Evolutionary conservation across 495 filamentous ascomycete species (phyloP).

Genomic region (Diplogelasinospora grovesii): DNA sequence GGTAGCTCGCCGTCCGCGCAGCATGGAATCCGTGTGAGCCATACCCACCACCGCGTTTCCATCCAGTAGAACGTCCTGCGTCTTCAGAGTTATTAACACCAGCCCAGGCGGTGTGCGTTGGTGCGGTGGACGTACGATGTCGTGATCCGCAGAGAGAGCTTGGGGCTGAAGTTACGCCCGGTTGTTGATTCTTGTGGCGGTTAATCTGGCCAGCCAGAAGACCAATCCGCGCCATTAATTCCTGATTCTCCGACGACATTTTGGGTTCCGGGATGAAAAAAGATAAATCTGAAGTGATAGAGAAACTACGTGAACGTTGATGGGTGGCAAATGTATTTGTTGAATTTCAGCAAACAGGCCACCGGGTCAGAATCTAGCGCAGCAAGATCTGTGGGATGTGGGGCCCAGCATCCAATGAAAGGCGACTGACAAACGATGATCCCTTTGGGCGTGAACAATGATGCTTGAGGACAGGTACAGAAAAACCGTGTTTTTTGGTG

Average conservation of each 20-base stretch:
- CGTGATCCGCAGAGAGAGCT: conserved; percentile 6
- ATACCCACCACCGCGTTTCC: conserved; percentile 28
- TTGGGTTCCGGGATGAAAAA: conserved; percentile 3
- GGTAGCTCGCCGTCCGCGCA: conserved; percentile 44
- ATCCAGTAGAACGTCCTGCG: conserved; percentile 15
- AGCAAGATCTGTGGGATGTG: too few relatives aligned
- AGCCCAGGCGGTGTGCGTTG: background rate
- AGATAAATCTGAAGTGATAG: conserved; percentile 1
- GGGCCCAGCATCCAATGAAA: too few relatives aligned
- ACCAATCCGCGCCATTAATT: conserved; percentile 68
- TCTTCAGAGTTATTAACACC: conserved; percentile 19
- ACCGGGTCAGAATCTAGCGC: background rate
- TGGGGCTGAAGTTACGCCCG: conserved; percentile 17
- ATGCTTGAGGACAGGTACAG: too few relatives aligned
- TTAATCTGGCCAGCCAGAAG: conserved; percentile 78
- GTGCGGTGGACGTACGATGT: conserved; percentile 18
- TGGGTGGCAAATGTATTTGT: too few relatives aligned
- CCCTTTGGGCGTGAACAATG: too few relatives aligned
- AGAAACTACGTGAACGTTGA: too few relatives aligned
- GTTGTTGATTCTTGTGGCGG: conserved; percentile 64
- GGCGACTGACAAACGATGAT: background rate
- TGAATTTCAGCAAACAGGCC: conserved; percentile 5
- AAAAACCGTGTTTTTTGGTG: too few relatives aligned
- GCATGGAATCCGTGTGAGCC: conserved; percentile 41
- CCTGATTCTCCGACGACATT: conserved; percentile 69